phyloP scores from a whole-genome alignment of 345 rosid species.

The Odontarrhena argentea region DNA sequence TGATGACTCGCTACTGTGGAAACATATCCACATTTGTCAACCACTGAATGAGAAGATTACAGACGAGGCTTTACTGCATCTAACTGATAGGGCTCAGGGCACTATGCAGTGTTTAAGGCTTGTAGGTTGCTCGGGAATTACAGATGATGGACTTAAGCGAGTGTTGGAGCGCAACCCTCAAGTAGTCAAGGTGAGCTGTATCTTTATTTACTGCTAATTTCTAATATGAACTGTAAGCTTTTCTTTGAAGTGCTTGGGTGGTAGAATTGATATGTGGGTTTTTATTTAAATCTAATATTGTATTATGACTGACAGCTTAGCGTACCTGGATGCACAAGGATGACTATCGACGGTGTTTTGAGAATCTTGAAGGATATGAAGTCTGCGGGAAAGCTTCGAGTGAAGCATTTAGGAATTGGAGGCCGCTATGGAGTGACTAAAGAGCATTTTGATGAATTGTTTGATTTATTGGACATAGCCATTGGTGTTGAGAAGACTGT shows the following conservation, averaged over 20 bases:
- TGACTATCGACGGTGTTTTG: conserved; percentile 68
- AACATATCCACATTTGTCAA: conserved; percentile 66
- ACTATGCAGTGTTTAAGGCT: conserved; percentile 76
- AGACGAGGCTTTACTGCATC: conserved; percentile 70
- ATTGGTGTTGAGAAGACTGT: conserved; percentile 35
- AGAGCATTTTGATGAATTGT: conserved; percentile 68
- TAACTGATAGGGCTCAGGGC: conserved; percentile 78
- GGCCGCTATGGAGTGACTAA: conserved; percentile 73
- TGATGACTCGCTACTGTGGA: conserved; percentile 77
- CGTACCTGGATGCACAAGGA: conserved; percentile 87
- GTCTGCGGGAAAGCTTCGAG: conserved; percentile 47
- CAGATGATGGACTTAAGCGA: conserved; percentile 63
- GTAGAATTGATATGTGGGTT: background rate
- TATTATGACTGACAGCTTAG: conserved; percentile 59
- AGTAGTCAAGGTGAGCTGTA: conserved; percentile 62
- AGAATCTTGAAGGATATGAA: conserved; percentile 62
- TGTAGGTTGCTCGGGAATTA: conserved; percentile 72
- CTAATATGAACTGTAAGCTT: background rate
- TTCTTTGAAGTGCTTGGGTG: background rate
- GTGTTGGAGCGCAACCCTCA: conserved; percentile 67
- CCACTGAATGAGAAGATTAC: conserved; percentile 89
- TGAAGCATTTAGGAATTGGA: conserved; percentile 79
- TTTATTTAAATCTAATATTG: background rate
- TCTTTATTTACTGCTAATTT: background rate
- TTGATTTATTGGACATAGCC: conserved; percentile 54